Base-by-base conservation (phyloP, 2,329 filamentous ascomycete genomes). In the Ophiostoma ips region DNA sequence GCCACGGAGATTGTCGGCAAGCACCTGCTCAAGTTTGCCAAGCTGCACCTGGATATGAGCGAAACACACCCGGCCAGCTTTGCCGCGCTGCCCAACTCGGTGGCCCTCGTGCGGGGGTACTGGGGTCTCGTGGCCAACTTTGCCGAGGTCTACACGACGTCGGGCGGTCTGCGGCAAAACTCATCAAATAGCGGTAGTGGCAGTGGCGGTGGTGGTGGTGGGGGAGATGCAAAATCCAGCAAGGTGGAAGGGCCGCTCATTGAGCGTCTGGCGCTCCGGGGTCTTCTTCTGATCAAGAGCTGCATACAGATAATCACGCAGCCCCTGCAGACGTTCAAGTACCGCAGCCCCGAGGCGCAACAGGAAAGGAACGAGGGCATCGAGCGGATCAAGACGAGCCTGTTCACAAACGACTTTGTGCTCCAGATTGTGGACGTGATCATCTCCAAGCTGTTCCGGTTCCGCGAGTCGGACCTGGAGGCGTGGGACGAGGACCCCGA, bases 401-500 rank as follows among this genome's bases (percentile, higher is more conserved):
- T 98, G 0, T 75, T 98, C 41, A 85, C 81, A 5, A 73, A 85
- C 34, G 76, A 83, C 1, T 77, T 95, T 52, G 81, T 95, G 3
- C 71, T 83, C 15, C 79, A 89, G 56, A 83, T 94, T 57, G 87
- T 92, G 62, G 87, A 92, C 56, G 72, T 83, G 12, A 79, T 95
- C 50, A 85, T 98, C 48, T 87, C 84, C 1, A 82, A 84, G 58
- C 87, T 95, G 57, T 92, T 98, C 62, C 76, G 92, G 35, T 92
- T 96, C 63, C 79, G 87, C 33, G 77, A 84, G 52, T 79, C 80
- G 48, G 92, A 98, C 64, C 75, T 96, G 1, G 81, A 87, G 54
- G 84, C 87, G 52, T 98, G 92, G 92, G 84, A 94, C 61, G 84
- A 94, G 60, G 88, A 95, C 52, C 87, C 90, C 0, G 87, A 98